Conservation (phyloP, 106 monocot species). For the Phalaenopsis equestris region DNA sequence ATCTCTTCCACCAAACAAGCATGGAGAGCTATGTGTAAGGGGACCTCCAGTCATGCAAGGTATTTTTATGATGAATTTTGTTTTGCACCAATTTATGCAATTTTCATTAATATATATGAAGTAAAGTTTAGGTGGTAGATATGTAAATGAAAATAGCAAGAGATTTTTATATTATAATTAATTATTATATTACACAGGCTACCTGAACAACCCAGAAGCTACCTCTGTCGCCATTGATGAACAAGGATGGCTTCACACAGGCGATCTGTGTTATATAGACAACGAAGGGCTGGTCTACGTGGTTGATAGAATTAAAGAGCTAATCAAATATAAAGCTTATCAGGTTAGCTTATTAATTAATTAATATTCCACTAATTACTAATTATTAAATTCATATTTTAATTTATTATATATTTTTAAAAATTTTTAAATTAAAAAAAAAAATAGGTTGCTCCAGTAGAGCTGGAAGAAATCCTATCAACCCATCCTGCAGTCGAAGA, state of each 20-base stretch:
- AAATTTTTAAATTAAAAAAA: not conserved
- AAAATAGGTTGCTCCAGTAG: constrained; percentile 52
- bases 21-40: constrained; percentile 47
- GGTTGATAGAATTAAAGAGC: constrained; percentile 74
- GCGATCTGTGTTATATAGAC: constrained; percentile 73
- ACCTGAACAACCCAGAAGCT: constrained; percentile 58
- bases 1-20: constrained; percentile 35
- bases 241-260: constrained; percentile 70
- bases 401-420: no score
- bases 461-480: constrained; percentile 47
- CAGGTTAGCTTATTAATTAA: constrained; percentile 29
- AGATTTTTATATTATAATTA: no score
- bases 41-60: constrained; percentile 57
- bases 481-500: constrained; percentile 44
- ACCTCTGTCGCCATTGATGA: constrained; percentile 44
- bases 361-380: not conserved
- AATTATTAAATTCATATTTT: no score
- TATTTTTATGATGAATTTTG: not conserved
- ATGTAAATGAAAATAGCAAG: no score
- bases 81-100: not conserved
- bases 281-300: constrained; percentile 45
- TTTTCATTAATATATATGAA: no score
- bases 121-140: no score
- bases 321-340: constrained; percentile 87
- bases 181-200: constrained; percentile 28